phyloP scores from a whole-genome alignment of 2,329 filamentous ascomycete species.

The Onygenales sp. region DNA sequence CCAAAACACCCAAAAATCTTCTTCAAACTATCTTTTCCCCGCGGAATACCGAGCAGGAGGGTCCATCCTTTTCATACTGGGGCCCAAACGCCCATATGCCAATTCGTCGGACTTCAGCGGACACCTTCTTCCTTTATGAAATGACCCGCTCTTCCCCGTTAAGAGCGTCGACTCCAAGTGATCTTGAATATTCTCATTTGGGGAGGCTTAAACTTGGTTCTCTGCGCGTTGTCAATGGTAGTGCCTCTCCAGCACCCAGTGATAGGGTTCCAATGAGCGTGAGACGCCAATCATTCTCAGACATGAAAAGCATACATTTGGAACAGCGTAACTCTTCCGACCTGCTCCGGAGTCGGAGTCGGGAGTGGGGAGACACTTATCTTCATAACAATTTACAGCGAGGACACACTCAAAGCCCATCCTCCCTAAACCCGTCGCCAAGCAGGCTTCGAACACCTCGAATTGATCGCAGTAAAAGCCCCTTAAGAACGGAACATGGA shows the following conservation, averaged over 20 bases:
- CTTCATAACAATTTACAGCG: neutral
- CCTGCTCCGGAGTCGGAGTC: neutral
- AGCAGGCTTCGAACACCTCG: neutral
- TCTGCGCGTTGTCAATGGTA: constrained; percentile 30
- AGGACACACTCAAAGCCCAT: neutral
- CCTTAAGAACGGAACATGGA: neutral
- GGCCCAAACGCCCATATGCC: constrained; percentile 8
- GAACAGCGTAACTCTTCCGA: neutral
- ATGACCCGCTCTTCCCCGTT: constrained; percentile 5
- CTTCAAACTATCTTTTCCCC: constrained; percentile 11
- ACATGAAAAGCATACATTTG: constrained; percentile 1
- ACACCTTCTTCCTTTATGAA: constrained; percentile 8
- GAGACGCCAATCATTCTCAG: constrained; percentile 1
- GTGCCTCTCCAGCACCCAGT: constrained; percentile 28
- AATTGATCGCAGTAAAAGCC: neutral
- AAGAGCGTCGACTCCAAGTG: constrained; percentile 20
- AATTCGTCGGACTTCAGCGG: constrained; percentile 1
- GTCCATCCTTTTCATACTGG: constrained; percentile 12
- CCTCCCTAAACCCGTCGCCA: neutral
- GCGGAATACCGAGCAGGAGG: constrained; percentile 24
- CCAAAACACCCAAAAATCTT: neutral
- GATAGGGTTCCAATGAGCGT: constrained; percentile 13
- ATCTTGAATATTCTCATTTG: constrained; percentile 29
- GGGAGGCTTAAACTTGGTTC: constrained; percentile 31
- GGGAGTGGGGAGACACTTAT: neutral